phyloP scores from a whole-genome alignment of 2,329 filamentous ascomycete species.

The Phoma herbarum region DNA sequence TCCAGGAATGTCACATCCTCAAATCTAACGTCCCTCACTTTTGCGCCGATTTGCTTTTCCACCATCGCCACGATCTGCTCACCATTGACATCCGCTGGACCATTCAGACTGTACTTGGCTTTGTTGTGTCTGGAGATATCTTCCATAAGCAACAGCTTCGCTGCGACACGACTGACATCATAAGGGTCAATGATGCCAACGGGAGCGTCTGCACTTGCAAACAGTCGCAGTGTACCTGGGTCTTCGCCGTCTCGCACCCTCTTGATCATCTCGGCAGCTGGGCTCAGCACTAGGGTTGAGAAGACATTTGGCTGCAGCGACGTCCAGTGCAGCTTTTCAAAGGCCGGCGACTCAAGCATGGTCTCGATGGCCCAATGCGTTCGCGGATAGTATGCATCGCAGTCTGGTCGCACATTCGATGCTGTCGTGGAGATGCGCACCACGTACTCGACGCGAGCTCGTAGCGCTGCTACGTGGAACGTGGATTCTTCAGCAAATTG shows the following conservation, averaged over 20 bases:
- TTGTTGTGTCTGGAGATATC: neutral
- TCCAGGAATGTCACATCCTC: neutral
- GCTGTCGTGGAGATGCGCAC: neutral
- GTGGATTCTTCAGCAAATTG: neutral
- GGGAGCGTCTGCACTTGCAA: neutral
- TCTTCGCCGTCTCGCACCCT: neutral
- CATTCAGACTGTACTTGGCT: neutral
- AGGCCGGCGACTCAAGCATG: neutral
- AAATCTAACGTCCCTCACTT: neutral
- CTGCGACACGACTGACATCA: conserved; percentile 29
- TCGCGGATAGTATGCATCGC: neutral
- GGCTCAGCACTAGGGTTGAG: neutral
- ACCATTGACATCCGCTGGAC: neutral
- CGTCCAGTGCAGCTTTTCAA: neutral
- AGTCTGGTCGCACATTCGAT: neutral
- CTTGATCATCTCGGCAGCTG: neutral
- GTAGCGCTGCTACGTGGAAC: neutral
- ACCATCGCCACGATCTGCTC: neutral
- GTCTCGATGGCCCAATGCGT: neutral
- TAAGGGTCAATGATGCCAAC: conserved; percentile 26
- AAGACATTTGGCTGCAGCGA: neutral
- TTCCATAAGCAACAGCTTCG: conserved; percentile 16
- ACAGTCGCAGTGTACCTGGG: neutral
- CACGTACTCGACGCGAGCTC: neutral
- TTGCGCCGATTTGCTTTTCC: neutral